Base-by-base conservation (phyloP, 495 filamentous ascomycete genomes). In the Penicillium samsonianum region DNA sequence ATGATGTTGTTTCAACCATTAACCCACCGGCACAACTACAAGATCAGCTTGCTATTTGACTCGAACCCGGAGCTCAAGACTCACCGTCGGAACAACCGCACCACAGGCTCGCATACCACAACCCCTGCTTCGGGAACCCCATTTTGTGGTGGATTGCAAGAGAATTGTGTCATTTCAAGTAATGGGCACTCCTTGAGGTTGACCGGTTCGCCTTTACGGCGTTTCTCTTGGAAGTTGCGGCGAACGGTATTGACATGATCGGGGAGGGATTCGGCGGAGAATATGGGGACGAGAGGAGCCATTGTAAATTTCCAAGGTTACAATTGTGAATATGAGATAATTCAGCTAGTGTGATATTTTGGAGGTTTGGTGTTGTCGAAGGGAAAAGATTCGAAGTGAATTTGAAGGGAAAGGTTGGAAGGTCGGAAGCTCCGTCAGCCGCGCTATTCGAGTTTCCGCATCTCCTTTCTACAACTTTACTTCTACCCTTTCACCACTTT, bases 1-100 rank as follows among this genome's bases (percentile, higher is more conserved):
- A 93, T 47, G 81, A 75, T 22, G 90, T 95, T 23, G 90, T 95
- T 72, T 96, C 91, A 10, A 92, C 88, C 59, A 80, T 88, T 69
- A 93, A 84, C 53, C 81, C 85, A 64, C 84, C 84, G 28, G 82
- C 81, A 73, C 91, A 95, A 53, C 91, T 96, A 69, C 31, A 50
- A 17, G 65, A 59, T 67, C 20, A 55, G 52, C 30, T 26, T n/a
- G 23, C 35, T 26, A 4, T 23, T 38, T 10, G 19, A 48, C 14
- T 50, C 3, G 30, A 31, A 30, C 11, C 11, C 23, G 25, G 25
- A n/a, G 7, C 1, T 14, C 6, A 20, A 41, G 46, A 73, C 87
- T 73, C 72, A 96, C 92, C 80, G 78, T 70, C 92, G 81, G 76
- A 95, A 96, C 63, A 89, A 79, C 65, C 90, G 80, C 67, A 90